Percentiles rank a stretch among this genome's conserved stretches.
phyloP scores from a whole-genome alignment of 192 early-diverging fungal genomes.

The Rhizoclosmatium sp. region DNA sequence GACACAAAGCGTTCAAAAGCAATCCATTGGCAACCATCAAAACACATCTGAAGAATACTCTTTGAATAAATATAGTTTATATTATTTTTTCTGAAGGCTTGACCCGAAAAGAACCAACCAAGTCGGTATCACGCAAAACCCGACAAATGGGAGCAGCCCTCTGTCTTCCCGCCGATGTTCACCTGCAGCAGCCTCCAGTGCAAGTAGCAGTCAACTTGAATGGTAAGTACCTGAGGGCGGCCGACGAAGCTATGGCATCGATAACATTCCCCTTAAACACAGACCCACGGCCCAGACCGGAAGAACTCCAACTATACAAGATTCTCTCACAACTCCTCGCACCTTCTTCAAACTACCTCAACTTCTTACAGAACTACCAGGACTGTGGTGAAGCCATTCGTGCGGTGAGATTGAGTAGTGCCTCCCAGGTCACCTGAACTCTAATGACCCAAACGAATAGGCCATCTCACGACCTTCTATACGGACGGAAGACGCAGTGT shows the following conservation, averaged over 20 bases:
- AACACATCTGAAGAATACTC: conserved; percentile 24
- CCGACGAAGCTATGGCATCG: background rate
- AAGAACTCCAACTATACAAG: conserved; percentile 69
- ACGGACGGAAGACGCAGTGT: conserved; percentile 88
- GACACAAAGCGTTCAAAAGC: conserved; percentile 21
- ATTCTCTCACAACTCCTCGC: conserved; percentile 63
- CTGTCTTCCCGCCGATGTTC: conserved; percentile 3
- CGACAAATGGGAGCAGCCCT: conserved; percentile 18
- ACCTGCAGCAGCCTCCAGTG: conserved; percentile 38
- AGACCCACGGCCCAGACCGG: conserved; percentile 63
- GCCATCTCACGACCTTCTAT: conserved; percentile 86
- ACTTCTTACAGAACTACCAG: conserved; percentile 65
- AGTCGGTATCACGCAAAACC: background rate
- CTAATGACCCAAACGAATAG: conserved; percentile 33
- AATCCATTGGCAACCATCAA: conserved; percentile 23
- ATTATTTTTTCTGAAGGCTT: background rate
- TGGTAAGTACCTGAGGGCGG: conserved; percentile 33
- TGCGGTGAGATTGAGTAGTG: conserved; percentile 45
- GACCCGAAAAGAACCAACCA: background rate
- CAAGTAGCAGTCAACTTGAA: conserved; percentile 52
- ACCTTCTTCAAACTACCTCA: conserved; percentile 61
- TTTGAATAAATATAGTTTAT: background rate
- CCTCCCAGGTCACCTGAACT: background rate
- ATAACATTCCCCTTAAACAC: conserved; percentile 15
- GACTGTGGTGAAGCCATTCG: conserved; percentile 80